Evolutionary conservation across 805 yeast species (phyloP).

Genomic region (Cyberlindnera samutprakarnensis): DNA sequence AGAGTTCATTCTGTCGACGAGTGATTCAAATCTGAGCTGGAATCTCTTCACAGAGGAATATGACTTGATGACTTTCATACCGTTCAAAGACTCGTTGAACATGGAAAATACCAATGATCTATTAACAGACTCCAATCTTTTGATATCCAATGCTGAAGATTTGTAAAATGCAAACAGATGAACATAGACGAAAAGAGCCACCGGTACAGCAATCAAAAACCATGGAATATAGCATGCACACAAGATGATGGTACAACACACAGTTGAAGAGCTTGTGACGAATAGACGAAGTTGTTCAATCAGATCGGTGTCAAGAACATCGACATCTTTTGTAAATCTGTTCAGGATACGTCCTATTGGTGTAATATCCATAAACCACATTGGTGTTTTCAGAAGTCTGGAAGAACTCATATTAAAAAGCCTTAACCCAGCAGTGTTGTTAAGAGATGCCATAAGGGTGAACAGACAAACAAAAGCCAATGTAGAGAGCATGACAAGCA

Average conservation of each 20-base stretch:
- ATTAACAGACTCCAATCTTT: conserved; percentile 65
- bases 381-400: conserved; percentile 61
- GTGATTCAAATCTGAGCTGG: conserved; percentile 33
- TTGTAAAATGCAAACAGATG: conserved; percentile 49
- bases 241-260: conserved; percentile 56
- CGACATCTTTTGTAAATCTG: conserved; percentile 82
- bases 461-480: conserved; percentile 40
- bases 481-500: conserved; percentile 44
- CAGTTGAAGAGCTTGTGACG: conserved; percentile 40
- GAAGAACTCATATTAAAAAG: conserved; percentile 53
- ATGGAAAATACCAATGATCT: conserved; percentile 67
- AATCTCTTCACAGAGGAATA: conserved; percentile 44
- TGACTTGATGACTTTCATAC: conserved; percentile 60
- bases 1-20: conserved; percentile 58
- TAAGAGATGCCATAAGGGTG: conserved; percentile 46
- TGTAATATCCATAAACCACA: conserved; percentile 77
- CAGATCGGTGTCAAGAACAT: conserved; percentile 71
- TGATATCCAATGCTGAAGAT: conserved; percentile 68
- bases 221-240: conserved; percentile 70
- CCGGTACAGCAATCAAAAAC: conserved; percentile 61
- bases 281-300: conserved; percentile 61
- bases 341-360: conserved; percentile 82
- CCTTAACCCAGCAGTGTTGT: conserved; percentile 45
- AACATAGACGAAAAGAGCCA: conserved; percentile 36
- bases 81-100: conserved; percentile 64